Conservation (phyloP, 1,284 basidiomycete species). For the Tylopilus sp. region DNA sequence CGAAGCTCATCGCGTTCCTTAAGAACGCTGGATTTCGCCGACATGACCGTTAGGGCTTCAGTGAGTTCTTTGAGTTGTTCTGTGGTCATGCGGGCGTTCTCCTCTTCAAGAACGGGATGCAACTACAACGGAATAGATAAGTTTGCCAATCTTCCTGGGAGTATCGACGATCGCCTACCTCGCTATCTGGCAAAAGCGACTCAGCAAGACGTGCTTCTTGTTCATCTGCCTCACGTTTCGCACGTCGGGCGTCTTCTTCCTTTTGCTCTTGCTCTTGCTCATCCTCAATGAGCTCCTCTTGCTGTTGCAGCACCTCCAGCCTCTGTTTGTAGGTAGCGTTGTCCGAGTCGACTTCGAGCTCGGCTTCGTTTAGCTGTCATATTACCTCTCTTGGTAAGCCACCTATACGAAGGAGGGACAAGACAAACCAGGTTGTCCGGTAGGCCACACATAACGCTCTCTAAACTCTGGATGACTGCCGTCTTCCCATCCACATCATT, state of each 20-base stretch:
- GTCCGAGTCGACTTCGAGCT: conserved; percentile 92
- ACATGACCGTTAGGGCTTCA: conserved; percentile 88
- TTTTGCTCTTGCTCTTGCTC: conserved; percentile 98
- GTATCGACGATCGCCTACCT: conserved; percentile 41
- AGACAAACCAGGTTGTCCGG: conserved; percentile 87
- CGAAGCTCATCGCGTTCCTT: conserved; percentile 94
- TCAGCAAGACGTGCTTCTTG: conserved; percentile 71
- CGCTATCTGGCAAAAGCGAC: conserved; percentile 75
- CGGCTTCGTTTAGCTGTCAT: conserved; percentile 87
- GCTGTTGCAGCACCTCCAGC: conserved; percentile 95
- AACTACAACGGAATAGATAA: conserved; percentile 28
- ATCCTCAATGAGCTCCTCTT: conserved; percentile 99
- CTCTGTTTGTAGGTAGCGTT: conserved; percentile 97
- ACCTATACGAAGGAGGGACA: neutral
- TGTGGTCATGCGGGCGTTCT: conserved; percentile 91
- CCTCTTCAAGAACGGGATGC: conserved; percentile 50
- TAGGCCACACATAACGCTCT: conserved; percentile 88
- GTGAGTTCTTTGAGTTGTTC: conserved; percentile 95
- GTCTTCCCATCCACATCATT: conserved; percentile 76
- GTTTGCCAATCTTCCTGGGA: neutral
- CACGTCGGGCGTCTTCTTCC: conserved; percentile 87
- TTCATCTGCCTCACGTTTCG: conserved; percentile 76
- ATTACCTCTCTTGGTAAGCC: neutral
- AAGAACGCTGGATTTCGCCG: conserved; percentile 93
- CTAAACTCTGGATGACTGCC: conserved; percentile 75